Percentiles rank a stretch among this genome's conserved stretches.
phyloP scores from a whole-genome alignment of 441 rosid species.

The Populus hybrid region DNA sequence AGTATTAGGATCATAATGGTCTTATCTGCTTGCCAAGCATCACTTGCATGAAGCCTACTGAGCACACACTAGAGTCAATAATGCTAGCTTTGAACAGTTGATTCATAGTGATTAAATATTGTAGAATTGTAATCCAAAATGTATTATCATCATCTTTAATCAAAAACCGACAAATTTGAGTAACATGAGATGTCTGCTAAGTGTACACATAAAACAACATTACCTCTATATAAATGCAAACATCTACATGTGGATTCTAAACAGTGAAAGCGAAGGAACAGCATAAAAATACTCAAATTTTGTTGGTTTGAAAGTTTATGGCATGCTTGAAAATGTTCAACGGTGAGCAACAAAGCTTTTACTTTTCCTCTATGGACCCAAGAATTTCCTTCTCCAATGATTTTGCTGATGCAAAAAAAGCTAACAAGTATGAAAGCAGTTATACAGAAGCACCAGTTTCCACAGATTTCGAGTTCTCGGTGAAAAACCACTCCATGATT shows the following conservation, averaged over 20 bases:
- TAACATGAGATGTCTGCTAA: slow-evolving; percentile 56
- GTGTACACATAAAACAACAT: slow-evolving; percentile 28
- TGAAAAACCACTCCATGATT: slow-evolving; percentile 44
- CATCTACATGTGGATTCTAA: slow-evolving; percentile 40
- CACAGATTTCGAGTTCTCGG: slow-evolving; percentile 78
- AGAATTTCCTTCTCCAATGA: slow-evolving; percentile 96
- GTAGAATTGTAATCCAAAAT: not conserved
- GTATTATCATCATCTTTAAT: slow-evolving; percentile 15
- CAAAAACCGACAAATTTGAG: slow-evolving; percentile 50
- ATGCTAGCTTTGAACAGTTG: not conserved
- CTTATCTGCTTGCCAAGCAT: slow-evolving; percentile 23
- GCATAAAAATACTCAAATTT: not conserved
- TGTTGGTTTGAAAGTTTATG: slow-evolving; percentile 16
- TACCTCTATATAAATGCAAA: slow-evolving; percentile 30
- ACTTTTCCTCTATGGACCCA: slow-evolving; percentile 45
- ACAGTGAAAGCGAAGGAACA: slow-evolving; percentile 6
- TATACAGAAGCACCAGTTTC: slow-evolving; percentile 94
- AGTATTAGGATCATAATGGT: slow-evolving; percentile 25
- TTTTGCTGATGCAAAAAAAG: slow-evolving; percentile 58
- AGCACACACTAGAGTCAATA: slow-evolving; percentile 7
- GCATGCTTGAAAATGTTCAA: slow-evolving; percentile 42
- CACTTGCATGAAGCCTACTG: not conserved
- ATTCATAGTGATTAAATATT: slow-evolving; percentile 6
- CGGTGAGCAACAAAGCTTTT: slow-evolving; percentile 26
- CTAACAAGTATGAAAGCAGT: slow-evolving; percentile 39